These are phyloP conservation scores for Barnettozyma salicaria DNA, from an alignment of 805 yeast species.

Conservation along the genomic window DNA sequence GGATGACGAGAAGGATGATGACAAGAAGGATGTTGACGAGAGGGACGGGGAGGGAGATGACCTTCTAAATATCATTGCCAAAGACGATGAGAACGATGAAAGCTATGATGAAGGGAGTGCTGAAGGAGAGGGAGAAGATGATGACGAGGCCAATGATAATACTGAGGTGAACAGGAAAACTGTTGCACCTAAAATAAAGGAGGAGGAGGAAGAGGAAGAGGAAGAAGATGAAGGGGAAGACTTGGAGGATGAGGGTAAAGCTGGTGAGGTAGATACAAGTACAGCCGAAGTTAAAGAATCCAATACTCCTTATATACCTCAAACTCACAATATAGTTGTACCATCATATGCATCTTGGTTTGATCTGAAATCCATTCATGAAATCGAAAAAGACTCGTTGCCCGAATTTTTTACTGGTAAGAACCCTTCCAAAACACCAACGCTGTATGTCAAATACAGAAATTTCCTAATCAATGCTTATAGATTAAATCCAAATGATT, in stretches of 20 bases:
- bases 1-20: not conserved
- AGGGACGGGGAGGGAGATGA: not conserved
- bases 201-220: constrained; percentile 7
- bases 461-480: constrained; percentile 87
- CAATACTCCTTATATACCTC: constrained; percentile 34
- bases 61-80: not conserved
- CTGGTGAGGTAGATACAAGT: not conserved
- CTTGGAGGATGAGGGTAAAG: constrained; percentile 4
- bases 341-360: constrained; percentile 92
- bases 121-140: constrained; percentile 9
- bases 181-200: too few species aligned
- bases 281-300: constrained; percentile 7
- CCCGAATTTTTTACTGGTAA: constrained; percentile 81
- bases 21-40: not conserved
- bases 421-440: constrained; percentile 74
- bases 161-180: too few species aligned
- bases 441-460: constrained; percentile 73
- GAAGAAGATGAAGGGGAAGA: constrained; percentile 8
- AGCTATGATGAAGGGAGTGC: constrained; percentile 12
- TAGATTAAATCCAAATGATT: constrained; percentile 84
- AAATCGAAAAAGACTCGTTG: constrained; percentile 73
- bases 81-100: constrained; percentile 4
- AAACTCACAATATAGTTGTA: constrained; percentile 76
- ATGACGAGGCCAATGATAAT: constrained; percentile 11
- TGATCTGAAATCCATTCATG: constrained; percentile 61